Conservation (phyloP, 331 rosid species). For the Cucumis variabilis region DNA sequence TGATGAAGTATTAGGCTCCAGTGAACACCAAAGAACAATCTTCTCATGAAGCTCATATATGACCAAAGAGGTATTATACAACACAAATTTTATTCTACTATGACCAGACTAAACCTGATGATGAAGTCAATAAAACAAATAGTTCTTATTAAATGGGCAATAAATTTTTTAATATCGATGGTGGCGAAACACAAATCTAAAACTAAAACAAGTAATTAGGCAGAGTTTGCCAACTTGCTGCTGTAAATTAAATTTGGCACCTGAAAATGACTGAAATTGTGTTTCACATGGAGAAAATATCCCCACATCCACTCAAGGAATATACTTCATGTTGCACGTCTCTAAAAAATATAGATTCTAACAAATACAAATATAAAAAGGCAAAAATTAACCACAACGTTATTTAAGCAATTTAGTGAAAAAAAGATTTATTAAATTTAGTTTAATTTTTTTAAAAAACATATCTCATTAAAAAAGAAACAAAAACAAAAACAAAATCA, state of each 20-base stretch:
- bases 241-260: neutral
- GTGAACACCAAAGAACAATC: too few relatives aligned
- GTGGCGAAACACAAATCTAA: neutral
- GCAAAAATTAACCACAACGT: too few relatives aligned
- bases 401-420: too few relatives aligned
- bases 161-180: neutral
- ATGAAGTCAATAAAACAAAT: neutral
- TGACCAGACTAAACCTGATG: conserved; percentile 5
- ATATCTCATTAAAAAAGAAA: too few relatives aligned
- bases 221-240: neutral
- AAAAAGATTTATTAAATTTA: too few relatives aligned
- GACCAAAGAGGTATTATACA: neutral
- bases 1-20: too few relatives aligned
- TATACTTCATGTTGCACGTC: neutral
- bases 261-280: neutral
- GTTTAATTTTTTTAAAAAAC: too few relatives aligned
- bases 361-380: too few relatives aligned
- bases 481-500: too few relatives aligned
- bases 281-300: neutral
- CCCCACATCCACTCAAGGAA: neutral
- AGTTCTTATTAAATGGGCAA: neutral
- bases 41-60: too few relatives aligned
- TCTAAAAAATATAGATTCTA: neutral
- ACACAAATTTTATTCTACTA: neutral
- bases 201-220: neutral